A percentile compares a stretch with the other conserved stretches of the same genome.
phyloP scores from a whole-genome alignment of 2,329 filamentous ascomycete species.

The Fusarium begoniae region DNA sequence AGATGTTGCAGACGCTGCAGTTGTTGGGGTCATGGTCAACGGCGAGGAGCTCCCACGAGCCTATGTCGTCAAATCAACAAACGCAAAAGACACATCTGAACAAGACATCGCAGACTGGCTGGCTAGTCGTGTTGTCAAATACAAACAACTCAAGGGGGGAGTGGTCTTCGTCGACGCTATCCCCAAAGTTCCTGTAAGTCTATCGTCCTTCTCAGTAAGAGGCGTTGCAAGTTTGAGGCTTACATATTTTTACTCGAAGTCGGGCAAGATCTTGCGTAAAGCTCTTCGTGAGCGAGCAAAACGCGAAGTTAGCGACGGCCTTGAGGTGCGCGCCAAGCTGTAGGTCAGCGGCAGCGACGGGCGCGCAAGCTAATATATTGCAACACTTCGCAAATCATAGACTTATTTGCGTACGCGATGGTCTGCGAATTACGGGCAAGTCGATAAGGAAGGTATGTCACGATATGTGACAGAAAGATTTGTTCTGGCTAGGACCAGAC shows the following conservation, averaged over 20 bases:
- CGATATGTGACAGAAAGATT: not conserved
- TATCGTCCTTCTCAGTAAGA: not conserved
- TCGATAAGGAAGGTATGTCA: not conserved
- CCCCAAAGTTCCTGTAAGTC: conserved; percentile 64
- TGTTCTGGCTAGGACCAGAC: not conserved
- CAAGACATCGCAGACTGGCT: conserved; percentile 71
- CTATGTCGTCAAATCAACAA: conserved; percentile 60
- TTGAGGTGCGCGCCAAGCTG: conserved; percentile 44
- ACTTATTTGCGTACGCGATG: conserved; percentile 10
- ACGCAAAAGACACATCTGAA: conserved; percentile 28
- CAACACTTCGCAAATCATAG: conserved; percentile 27
- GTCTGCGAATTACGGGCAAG: not conserved
- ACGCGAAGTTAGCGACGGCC: conserved; percentile 58
- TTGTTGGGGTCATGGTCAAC: conserved; percentile 66
- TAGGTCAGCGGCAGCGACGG: conserved; percentile 39
- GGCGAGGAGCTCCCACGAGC: conserved; percentile 70
- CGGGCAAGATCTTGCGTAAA: conserved; percentile 73
- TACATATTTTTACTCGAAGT: conserved; percentile 50
- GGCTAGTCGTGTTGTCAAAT: conserved; percentile 66
- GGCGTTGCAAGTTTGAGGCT: not conserved
- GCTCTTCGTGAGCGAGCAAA: conserved; percentile 65
- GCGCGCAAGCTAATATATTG: conserved; percentile 36
- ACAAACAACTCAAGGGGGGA: conserved; percentile 76
- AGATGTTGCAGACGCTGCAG: conserved; percentile 68
- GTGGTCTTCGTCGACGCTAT: conserved; percentile 74